Base-by-base conservation (phyloP, 2,329 filamentous ascomycete genomes). In the Phialophora tarda region DNA sequence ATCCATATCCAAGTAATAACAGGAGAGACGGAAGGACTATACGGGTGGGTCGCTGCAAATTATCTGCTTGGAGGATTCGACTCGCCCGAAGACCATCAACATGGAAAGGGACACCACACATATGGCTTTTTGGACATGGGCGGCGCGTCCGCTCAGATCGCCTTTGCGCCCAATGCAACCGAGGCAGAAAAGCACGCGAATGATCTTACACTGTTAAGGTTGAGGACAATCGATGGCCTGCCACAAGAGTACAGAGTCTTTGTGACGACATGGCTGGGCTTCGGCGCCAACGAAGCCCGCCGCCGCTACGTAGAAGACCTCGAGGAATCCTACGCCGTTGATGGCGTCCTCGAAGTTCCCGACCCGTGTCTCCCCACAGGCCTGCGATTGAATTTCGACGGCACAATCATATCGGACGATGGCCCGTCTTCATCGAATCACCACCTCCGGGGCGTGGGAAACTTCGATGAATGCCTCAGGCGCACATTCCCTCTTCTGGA, bases 91-190 rank as follows among this genome's bases (percentile, higher is more conserved):
- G 64, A 70, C 17, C 91, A 97, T 73, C 82, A 87, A 61, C 92
- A 97, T 77, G 93, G 92, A 60, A 93, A 96, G 71, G 87, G 86
- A 28, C 95, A 98, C 76, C 91, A 93, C 75, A 99, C 95, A 0
- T 99, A 98, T 77, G 95, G 95, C 0, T 99, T 99, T 75, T 82
- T 99, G 67, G 95, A 99, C 76, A 99, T 99, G 96, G 95, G 95
- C 58, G 95, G 95, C 59, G 95, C 95, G 28, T 98, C 94, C 0
- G 94, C 95, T 17, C 95, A 99, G 79, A 98, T 99, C 74, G 95
- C 96, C 0, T 99, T 99, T 78, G 94, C 93, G 1, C 95, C 95
- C 1, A 99, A 99, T 78, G 81, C 86, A 3, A 98, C 95, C 1
- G 95, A 99, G 77, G 89, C 93, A 1, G 86, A 89, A 74, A 95